Conservation (phyloP, 352 stramenopile species). For the Phytophthora nicotianae region DNA sequence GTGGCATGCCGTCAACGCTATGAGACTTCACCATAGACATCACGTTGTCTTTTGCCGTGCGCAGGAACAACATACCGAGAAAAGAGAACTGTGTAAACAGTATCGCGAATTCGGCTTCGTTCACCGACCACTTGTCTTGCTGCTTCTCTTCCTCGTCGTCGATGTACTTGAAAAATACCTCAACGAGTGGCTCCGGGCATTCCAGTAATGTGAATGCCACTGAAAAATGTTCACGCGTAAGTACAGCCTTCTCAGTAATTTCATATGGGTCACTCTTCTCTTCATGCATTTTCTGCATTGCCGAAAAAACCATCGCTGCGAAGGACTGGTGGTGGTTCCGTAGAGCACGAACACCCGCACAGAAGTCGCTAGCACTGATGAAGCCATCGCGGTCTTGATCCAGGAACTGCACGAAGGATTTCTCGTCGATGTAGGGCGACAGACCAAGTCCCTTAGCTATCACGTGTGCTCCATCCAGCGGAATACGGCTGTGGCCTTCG, state of each 20-base stretch:
- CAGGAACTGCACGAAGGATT: constrained; percentile 64
- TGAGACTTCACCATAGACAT: constrained; percentile 54
- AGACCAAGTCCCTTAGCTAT: constrained; percentile 62
- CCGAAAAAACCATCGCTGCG: constrained; percentile 66
- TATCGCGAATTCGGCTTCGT: constrained; percentile 45
- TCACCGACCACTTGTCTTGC: constrained; percentile 35
- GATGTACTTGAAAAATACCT: constrained; percentile 71
- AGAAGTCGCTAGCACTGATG: constrained; percentile 78
- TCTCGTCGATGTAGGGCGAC: constrained; percentile 68
- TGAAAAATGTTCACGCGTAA: constrained; percentile 46
- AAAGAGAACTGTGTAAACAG: constrained; percentile 68
- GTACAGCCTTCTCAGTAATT: constrained; percentile 8
- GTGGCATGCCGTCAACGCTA: constrained; percentile 53
- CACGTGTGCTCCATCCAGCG: constrained; percentile 52
- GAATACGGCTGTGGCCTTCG: constrained; percentile 49
- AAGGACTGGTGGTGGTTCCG: constrained; percentile 61
- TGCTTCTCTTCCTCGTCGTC: constrained; percentile 43
- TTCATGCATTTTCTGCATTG: constrained; percentile 54
- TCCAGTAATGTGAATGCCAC: constrained; percentile 59
- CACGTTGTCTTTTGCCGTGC: constrained; percentile 68
- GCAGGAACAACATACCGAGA: constrained; percentile 67
- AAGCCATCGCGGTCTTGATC: constrained; percentile 75
- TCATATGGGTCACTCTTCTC: constrained; percentile 28
- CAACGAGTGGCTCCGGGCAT: constrained; percentile 57
- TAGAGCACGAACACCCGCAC: constrained; percentile 61